A percentile compares a stretch with the other conserved stretches of the same genome.
phyloP scores from a whole-genome alignment of 2,329 filamentous ascomycete species.

The Emergomyces orientalis region DNA sequence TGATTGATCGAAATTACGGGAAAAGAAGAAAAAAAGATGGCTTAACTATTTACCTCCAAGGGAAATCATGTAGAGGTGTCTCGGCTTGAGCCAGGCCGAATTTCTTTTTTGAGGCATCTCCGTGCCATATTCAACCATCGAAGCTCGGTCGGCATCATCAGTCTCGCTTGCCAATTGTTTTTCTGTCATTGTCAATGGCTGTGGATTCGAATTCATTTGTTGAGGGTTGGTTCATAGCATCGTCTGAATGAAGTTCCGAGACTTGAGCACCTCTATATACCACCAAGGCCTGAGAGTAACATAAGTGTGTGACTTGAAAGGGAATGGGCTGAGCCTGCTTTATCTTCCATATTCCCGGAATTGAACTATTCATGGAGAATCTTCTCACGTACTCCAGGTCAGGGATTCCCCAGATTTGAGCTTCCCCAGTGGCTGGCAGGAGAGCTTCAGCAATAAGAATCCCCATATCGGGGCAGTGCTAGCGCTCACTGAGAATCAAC shows the following conservation, averaged over 20 bases:
- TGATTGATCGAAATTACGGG: not conserved
- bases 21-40: too few species aligned
- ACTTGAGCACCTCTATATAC: not conserved
- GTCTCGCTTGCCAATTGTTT: not conserved
- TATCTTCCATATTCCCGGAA: not conserved
- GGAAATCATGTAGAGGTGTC: constrained; percentile 3
- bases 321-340: not conserved
- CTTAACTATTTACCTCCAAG: constrained; percentile 4
- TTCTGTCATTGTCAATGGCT: not conserved
- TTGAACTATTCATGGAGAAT: not conserved
- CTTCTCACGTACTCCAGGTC: not conserved
- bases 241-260: not conserved
- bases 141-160: not conserved
- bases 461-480: not conserved
- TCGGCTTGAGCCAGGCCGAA: not conserved
- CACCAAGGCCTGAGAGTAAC: not conserved
- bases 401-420: not conserved
- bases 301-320: not conserved
- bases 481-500: not conserved
- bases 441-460: not conserved
- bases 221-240: not conserved
- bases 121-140: not conserved
- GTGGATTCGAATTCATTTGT: not conserved
- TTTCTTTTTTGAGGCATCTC: not conserved
- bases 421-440: not conserved